Base-by-base conservation (phyloP, 495 filamentous ascomycete genomes). In the Endocarpon pusillum region DNA sequence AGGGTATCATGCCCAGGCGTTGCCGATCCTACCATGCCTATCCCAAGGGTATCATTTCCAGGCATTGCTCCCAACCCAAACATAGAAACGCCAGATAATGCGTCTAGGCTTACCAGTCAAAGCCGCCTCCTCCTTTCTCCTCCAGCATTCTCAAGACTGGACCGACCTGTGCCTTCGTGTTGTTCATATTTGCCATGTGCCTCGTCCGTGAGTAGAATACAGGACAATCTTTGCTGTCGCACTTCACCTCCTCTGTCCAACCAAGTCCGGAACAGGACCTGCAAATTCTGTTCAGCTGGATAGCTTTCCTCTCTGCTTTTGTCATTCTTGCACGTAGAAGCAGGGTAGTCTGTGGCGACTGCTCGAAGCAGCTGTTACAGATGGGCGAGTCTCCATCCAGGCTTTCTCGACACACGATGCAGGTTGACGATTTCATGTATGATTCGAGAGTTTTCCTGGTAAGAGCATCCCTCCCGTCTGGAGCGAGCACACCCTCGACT, bases 191-290 rank as follows among this genome's bases (percentile, higher is more conserved):
- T n/a, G n/a, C n/a, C n/a, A n/a, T n/a, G n/a, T n/a, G n/a, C 54
- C 77, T 78, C 8, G 78, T 71, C 33, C 91, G 58, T 1, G 78
- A 78, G 50, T 94, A 97, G 45, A 89, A 94, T 2, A 94, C 81
- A 0, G 85, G 80, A 49, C 89, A 97, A 53, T 94, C 89, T 52
- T 74, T 67, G 42, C 79, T 92, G 46, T 93, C 82, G 51, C 89
- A 97, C 22, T 51, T 67, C 22, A 94, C 75, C 20, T 79, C 71
- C 28, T 93, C 84, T 3, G 69, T 59, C 43, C 70, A 76, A 11
- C 80, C 54, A 25, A 83, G 48, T 5, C 72, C 73, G 19, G 78
- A 73, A 45, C 89, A 97, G 44, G 74, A 82, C 42, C 78, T 75
- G 53, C 89, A 97, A 34, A 93, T 61, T 37, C 61, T 66, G 21